phyloP scores from a whole-genome alignment of 2,329 filamentous ascomycete genomes.

The Diaporthe caulivora region DNA sequence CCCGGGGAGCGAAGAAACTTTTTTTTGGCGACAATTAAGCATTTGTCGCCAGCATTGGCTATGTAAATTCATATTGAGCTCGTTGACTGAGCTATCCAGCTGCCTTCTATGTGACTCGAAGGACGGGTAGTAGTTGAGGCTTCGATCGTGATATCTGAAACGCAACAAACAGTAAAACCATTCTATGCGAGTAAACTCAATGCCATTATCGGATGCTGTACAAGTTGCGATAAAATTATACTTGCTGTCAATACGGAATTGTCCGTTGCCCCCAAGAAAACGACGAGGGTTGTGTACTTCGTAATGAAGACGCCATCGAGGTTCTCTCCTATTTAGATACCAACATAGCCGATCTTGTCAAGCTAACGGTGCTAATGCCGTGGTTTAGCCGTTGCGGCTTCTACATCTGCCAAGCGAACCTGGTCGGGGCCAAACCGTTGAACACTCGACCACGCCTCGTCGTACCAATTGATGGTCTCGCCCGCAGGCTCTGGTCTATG shows the following conservation, averaged over 20 bases:
- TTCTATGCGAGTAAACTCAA: too few species aligned
- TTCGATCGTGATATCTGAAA: not conserved
- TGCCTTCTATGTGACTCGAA: not conserved
- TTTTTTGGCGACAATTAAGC: not conserved
- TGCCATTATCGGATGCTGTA: too few species aligned
- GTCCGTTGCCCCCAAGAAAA: not conserved
- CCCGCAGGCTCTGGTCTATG: not conserved
- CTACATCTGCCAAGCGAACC: not conserved
- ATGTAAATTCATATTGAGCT: not conserved
- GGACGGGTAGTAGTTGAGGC: not conserved
- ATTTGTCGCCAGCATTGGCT: too few species aligned
- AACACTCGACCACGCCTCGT: not conserved
- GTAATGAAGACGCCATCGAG: not conserved
- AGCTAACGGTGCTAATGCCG: not conserved
- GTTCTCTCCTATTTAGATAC: not conserved
- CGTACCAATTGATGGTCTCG: not conserved
- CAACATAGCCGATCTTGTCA: not conserved
- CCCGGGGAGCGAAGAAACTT: not conserved
- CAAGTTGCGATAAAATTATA: not conserved
- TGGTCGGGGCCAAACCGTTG: not conserved
- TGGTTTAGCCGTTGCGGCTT: slow-evolving; percentile 1
- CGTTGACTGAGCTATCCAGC: too few species aligned
- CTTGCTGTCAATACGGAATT: not conserved
- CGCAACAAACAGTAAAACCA: not conserved
- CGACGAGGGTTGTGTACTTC: not conserved